phyloP scores from a whole-genome alignment of 805 yeast genomes.

The Hermanozyma aechmeae region DNA sequence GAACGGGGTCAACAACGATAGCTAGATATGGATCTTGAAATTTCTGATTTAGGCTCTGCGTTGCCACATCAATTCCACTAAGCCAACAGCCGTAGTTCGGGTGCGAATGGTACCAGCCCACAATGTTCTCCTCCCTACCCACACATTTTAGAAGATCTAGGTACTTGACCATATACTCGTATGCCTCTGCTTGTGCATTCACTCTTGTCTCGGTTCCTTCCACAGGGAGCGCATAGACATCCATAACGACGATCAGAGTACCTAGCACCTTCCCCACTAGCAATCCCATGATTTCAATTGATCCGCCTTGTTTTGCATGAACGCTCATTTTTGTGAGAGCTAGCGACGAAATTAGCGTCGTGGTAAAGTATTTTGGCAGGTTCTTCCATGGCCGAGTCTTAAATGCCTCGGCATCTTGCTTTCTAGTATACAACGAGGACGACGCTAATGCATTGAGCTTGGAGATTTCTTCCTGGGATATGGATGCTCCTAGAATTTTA shows the following conservation, averaged over 20 bases:
- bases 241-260: slow-evolving; percentile 57
- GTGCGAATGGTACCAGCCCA: slow-evolving; percentile 97
- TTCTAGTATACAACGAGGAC: no score
- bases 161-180: slow-evolving; percentile 89
- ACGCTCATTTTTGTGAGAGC: slow-evolving; percentile 69
- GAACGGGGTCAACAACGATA: slow-evolving; percentile 76
- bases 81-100: slow-evolving; percentile 98
- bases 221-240: slow-evolving; percentile 81
- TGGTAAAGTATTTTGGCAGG: slow-evolving; percentile 52
- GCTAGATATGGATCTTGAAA: slow-evolving; percentile 92
- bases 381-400: slow-evolving; percentile 42
- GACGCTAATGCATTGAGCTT: no score
- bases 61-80: slow-evolving; percentile 85
- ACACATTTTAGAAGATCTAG: slow-evolving; percentile 44
- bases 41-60: slow-evolving; percentile 76
- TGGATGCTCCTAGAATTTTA: no score
- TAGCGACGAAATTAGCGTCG: slow-evolving; percentile 55
- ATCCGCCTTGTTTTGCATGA: slow-evolving; percentile 79
- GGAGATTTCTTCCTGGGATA: no score
- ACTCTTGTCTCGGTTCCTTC: slow-evolving; percentile 95
- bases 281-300: slow-evolving; percentile 94
- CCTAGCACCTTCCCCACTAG: slow-evolving; percentile 65
- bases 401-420: no score
- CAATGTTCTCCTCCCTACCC: slow-evolving; percentile 52
- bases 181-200: slow-evolving; percentile 88